phyloP scores from a whole-genome alignment of 306 rosid genomes.

The Bauhinia variegata region DNA sequence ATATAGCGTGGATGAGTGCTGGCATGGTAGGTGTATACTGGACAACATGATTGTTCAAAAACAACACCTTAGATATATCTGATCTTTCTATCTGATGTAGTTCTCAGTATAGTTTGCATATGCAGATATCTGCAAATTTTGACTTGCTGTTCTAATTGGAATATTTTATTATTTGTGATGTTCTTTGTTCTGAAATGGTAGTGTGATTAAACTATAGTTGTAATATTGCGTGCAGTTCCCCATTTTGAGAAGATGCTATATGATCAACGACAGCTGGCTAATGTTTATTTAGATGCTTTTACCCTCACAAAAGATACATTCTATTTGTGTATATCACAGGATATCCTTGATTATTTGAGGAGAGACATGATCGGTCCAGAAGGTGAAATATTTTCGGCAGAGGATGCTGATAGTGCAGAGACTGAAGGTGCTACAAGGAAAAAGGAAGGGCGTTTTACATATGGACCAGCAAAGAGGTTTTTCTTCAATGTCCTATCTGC shows the following conservation, averaged over 20 bases:
- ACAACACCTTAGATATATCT: conserved; percentile 18
- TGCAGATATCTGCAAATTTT: conserved; percentile 11
- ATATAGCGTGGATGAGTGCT: conserved; percentile 95
- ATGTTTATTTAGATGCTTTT: conserved; percentile 79
- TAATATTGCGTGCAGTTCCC: conserved; percentile 70
- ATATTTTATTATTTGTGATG: conserved; percentile 25
- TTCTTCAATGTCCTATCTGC: conserved; percentile 26
- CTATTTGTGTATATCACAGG: conserved; percentile 70
- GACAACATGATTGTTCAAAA: conserved; percentile 25
- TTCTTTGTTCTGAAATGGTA: conserved; percentile 28
- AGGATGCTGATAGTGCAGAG: conserved; percentile 99
- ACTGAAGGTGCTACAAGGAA: conserved; percentile 67
- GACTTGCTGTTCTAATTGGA: conserved; percentile 12
- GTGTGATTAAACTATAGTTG: conserved; percentile 33
- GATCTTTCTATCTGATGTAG: conserved; percentile 18
- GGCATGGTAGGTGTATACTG: conserved; percentile 79
- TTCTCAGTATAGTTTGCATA: conserved; percentile 18
- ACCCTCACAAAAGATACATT: conserved; percentile 73
- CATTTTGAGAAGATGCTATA: conserved; percentile 99
- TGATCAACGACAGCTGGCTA: conserved; percentile 92
- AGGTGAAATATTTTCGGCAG: conserved; percentile 98
- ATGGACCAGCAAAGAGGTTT: conserved; percentile 87
- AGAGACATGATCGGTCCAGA: conserved; percentile 94
- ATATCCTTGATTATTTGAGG: conserved; percentile 85
- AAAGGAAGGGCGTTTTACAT: conserved; percentile 88